Evolutionary conservation across 768 basidiomycete species (phyloP), one percentile per base, ranked within the genome.

Genomic region (Scleroderma citrinum): DNA sequence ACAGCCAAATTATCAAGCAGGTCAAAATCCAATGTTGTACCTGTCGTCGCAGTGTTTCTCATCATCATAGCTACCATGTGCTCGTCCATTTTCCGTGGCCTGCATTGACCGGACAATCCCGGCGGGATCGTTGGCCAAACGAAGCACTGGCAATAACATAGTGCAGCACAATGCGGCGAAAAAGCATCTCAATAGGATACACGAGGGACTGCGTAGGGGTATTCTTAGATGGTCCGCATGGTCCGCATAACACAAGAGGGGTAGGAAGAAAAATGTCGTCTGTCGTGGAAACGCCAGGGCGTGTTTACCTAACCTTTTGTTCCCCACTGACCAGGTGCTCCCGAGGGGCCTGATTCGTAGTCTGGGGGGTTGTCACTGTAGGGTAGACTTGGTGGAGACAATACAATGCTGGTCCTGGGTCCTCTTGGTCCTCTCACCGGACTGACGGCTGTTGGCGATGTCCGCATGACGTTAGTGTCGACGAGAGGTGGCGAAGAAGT

Each of bases 331-430:
- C 78, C 80, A 39, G 75, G 67, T 24, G 72, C 57, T 48, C 71
- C 70, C 19, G 77, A 67, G 21, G 69, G 60, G 17, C 77, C 78
- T 14, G 71, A 69, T 23, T 88, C 85, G 59, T 89, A 89, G 45
- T 67, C 71, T 24, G 87, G 86, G 13, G 87, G 87, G 31, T 68
- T 72, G 16, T 87, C 86, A 14, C 76, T 66, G 42, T 73, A 68
- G 26, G 46, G 47, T 29, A 42, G 16, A 13, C 51, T 20, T 41
- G 63, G 58, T 48, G 66, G 65, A 7, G 59, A 48, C 55, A 59
- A 59, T 10, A 58, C 47, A 48, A 49, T 52, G 26, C 36, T 55
- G 39, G 56, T 59, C 31, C 69, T 68, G 14, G 67, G 71, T 8
- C 68, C 56, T 52, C 70, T 62, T 3, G 77, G 75, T 2, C 76